Percentiles rank a stretch among this genome's conserved stretches.
These are phyloP conservation scores for Colletotrichum sp. DNA, from an alignment of 2,329 filamentous ascomycete genomes.

Conservation along the genomic window DNA sequence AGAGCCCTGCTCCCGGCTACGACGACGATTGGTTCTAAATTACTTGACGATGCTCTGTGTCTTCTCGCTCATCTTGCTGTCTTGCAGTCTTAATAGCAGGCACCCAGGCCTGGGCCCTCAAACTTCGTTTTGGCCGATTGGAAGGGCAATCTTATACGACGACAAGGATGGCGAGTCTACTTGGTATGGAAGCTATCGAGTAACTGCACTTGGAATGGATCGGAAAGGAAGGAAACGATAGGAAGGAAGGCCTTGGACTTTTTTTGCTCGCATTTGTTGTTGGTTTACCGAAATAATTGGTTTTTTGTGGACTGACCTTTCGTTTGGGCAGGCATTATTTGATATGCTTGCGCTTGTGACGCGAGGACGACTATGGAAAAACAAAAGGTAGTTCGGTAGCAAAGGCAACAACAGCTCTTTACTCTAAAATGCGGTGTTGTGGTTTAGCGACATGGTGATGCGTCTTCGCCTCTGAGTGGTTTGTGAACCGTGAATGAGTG, in stretches of 20 bases:
- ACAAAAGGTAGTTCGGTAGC: neutral
- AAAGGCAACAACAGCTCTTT: neutral
- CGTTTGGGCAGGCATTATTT: neutral
- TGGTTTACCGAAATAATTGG: neutral
- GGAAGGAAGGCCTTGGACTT: neutral
- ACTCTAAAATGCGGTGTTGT: neutral
- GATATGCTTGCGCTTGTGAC: neutral
- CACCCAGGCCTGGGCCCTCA: neutral
- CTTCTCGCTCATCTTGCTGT: neutral
- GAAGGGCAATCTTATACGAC: neutral
- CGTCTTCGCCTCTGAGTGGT: neutral
- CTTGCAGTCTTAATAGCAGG: neutral
- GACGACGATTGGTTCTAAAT: conserved; percentile 13
- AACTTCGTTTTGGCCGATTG: neutral
- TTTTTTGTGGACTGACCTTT: neutral
- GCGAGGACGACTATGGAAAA: neutral
- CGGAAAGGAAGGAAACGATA: neutral
- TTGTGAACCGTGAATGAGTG: neutral
- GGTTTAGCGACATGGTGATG: neutral
- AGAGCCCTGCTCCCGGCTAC: conserved; percentile 13
- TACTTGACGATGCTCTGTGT: neutral
- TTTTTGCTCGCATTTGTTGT: neutral
- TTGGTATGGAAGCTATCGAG: neutral
- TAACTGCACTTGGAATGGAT: neutral
- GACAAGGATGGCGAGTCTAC: neutral